phyloP scores from a whole-genome alignment of 495 filamentous ascomycete genomes.

The Pyrenula aspistea region DNA sequence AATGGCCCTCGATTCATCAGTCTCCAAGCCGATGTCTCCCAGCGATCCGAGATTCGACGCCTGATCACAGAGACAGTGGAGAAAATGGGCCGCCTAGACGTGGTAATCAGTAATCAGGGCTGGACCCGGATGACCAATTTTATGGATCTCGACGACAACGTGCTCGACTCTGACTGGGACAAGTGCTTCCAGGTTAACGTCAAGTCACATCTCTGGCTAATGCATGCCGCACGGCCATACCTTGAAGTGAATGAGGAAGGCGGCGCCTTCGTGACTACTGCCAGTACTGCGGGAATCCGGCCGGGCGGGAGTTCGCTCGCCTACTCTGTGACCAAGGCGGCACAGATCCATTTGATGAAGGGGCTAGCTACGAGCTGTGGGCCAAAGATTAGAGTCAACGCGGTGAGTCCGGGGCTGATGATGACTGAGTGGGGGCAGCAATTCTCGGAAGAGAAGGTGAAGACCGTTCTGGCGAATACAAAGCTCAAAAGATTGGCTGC shows the following conservation, averaged over 20 bases:
- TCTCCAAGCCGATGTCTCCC: background rate
- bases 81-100: constrained; percentile 54
- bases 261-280: constrained; percentile 56
- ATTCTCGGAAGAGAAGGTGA: background rate
- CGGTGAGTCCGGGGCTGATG: constrained; percentile 53
- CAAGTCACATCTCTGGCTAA: constrained; percentile 50
- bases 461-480: background rate
- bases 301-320: constrained; percentile 47
- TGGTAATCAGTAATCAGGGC: constrained; percentile 45
- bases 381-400: constrained; percentile 53
- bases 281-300: constrained; percentile 43
- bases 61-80: constrained; percentile 41
- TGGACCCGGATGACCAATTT: constrained; percentile 57
- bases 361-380: constrained; percentile 58
- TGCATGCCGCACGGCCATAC: constrained; percentile 48
- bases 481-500: background rate
- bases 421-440: constrained; percentile 54
- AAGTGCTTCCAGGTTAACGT: constrained; percentile 62
- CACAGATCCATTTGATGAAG: constrained; percentile 59
- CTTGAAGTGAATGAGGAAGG: constrained; percentile 61
- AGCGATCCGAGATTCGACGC: background rate
- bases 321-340: constrained; percentile 57
- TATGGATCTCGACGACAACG: constrained; percentile 40
- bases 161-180: constrained; percentile 59
- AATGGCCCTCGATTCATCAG: background rate